Evolutionary conservation across 164 flowering plant genomes (phyloP), one percentile per base, ranked within the genome.

Genomic region (Cinnamomum chago): DNA sequence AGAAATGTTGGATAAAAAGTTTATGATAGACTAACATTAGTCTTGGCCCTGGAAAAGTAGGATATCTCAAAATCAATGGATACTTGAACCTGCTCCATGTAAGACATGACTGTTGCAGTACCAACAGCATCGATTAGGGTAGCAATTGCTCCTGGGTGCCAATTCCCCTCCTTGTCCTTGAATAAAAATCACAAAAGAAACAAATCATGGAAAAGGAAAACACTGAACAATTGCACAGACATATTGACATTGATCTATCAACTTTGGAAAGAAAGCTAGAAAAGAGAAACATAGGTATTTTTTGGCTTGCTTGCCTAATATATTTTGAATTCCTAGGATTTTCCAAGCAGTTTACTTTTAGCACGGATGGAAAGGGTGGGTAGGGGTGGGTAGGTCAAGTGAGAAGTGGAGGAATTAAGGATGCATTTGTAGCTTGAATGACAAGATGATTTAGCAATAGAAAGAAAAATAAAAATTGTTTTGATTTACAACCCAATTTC

Each of bases 91-190:
- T 30, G 58, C 20, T 78, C 82, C 5, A n/a, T 68, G 10, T 23
- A 64, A 27, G 79, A 72, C 35, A 35, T 9, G 25, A 55, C 47
- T 1, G 78, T 75, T 3, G 65, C 28, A 13, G 79, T 83, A 9
- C 83, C 84, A 25, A 86, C 73, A 27, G 9, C 62, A 68, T 86
- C 88, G 2, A 84, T 77, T 22, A 86, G 28, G 1, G 84, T 70
- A 13, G 87, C 78, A 33, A 86, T 81, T 13, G 88, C 88, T 67
- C 87, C 85, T 5, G 62, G 79, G 6, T 81, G 83, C 87, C 88
- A 83, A 71, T 81, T 82, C 58, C 85, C 85, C 58, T 78, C 70
- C 67, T 23, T n/a, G 75, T 82, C 86, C 86, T 85, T 15, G 51
- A 65, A 47, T 58, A 15, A 28, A 20, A 67, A 28, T 11, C 27